phyloP scores from a whole-genome alignment of 2,329 filamentous ascomycete genomes.

The Claviceps spartinae region DNA sequence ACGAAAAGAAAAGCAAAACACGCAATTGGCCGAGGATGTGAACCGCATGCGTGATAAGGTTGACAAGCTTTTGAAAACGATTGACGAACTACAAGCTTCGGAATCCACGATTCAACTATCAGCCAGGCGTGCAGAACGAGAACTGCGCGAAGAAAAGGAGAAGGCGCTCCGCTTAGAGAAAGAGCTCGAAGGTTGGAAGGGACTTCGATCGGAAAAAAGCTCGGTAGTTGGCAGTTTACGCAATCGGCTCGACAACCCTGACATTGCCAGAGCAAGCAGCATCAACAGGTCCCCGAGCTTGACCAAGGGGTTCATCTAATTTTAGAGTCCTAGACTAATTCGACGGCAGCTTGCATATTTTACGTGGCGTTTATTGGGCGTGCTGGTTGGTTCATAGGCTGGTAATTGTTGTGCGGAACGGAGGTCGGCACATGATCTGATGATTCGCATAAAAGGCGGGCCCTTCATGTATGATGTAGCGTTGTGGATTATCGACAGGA shows the following conservation, averaged over 20 bases:
- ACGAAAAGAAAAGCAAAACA: slow-evolving; percentile 77
- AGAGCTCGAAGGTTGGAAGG: slow-evolving; percentile 77
- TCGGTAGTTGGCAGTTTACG: slow-evolving; percentile 28
- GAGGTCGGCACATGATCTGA: not conserved
- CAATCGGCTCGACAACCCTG: slow-evolving; percentile 27
- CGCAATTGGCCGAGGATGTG: slow-evolving; percentile 71
- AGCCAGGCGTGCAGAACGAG: slow-evolving; percentile 75
- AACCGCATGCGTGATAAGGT: slow-evolving; percentile 78
- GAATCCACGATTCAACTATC: slow-evolving; percentile 72
- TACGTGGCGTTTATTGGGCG: not conserved
- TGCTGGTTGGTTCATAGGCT: not conserved
- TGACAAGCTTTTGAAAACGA: slow-evolving; percentile 75
- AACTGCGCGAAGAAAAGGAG: slow-evolving; percentile 79
- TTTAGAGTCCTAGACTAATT: not conserved
- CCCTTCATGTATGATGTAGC: slow-evolving; percentile 6
- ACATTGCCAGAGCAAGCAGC: slow-evolving; percentile 52
- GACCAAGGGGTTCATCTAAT: slow-evolving; percentile 53
- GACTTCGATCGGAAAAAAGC: slow-evolving; percentile 52
- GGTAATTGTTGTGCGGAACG: not conserved
- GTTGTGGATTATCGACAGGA: slow-evolving; percentile 6
- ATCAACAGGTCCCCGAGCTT: slow-evolving; percentile 50
- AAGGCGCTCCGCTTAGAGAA: slow-evolving; percentile 70
- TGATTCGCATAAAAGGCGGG: slow-evolving; percentile 5
- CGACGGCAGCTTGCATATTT: not conserved
- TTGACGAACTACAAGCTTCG: slow-evolving; percentile 83